Evolutionary conservation across 1,284 basidiomycete genomes (phyloP), one percentile per base, ranked within the genome.

Genomic region (Clitocybe nebularis): DNA sequence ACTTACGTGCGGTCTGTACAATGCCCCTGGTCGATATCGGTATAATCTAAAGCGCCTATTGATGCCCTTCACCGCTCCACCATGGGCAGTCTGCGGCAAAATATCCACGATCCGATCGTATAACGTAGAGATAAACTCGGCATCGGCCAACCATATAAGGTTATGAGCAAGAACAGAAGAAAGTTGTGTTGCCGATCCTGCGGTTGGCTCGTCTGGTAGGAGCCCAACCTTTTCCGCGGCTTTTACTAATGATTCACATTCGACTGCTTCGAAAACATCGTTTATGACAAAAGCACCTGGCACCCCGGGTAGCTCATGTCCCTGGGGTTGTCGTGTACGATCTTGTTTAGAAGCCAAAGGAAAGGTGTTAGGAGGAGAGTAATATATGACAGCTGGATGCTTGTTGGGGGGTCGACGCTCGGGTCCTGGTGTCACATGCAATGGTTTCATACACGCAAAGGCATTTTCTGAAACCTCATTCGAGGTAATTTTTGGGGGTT

Each of bases 81-180:
- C 70, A 21, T 62, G 51, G 10, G 67, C 55, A 2, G 60, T 62
- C 30, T 60, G 62, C 2, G 72, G 69, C 1, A 75, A 58, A 38
- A 71, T 63, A 25, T 64, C 62, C 17, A 62, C 53, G 34, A 77
- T 65, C 26, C 72, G 62, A 17, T 52, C 36, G 51, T 69, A 76
- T 38, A 77, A 62, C 21, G 63, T 62, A 2, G 58, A 53, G 21
- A 72, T 60, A 52, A 79, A 72, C 6, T 53, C 47, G 6, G 57
- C 41, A 49, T 77, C 74, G 2, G 76, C 72, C 13, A 79, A 63
- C 72, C 75, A 77, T 39, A 77, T 70, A 43, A 79, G 62, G 55
- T 77, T 77, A 50, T 73, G 70, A 0, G 72, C 72, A 2, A 75
- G 63, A 6, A 73, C 67, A 17, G 68, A 71, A 1, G 67, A 64